Evolutionary conservation across 208 protist genomes (phyloP).

Genomic region (Sergeia podlipaevii): DNA sequence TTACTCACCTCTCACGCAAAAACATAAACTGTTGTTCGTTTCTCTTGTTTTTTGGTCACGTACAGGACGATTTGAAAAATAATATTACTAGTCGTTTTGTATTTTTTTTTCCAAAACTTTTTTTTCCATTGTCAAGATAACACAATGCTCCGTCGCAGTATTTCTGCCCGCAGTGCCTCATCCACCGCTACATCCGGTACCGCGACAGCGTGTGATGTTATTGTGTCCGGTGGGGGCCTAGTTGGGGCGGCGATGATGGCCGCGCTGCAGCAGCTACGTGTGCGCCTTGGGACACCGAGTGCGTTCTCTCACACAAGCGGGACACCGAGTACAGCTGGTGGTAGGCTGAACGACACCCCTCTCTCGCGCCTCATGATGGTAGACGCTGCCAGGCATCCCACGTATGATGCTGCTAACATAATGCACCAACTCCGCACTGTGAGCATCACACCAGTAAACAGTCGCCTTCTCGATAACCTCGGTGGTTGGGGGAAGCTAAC

Average conservation of each 20-base stretch:
- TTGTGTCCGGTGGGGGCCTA: conserved; percentile 77
- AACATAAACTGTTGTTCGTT: too few species aligned
- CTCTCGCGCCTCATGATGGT: conserved; percentile 51
- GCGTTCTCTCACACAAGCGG: not conserved
- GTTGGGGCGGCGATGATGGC: conserved; percentile 72
- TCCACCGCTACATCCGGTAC: not conserved
- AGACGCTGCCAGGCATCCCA: conserved; percentile 38
- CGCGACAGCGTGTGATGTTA: conserved; percentile 30
- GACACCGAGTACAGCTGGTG: not conserved
- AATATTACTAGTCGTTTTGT: too few species aligned
- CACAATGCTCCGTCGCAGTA: too few species aligned
- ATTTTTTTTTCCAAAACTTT: too few species aligned
- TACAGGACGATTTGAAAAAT: too few species aligned
- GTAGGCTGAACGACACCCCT: not conserved
- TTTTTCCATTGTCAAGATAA: too few species aligned
- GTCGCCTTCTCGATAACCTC: conserved; percentile 79
- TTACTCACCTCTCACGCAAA: too few species aligned
- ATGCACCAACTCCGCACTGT: conserved; percentile 77
- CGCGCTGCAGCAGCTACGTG: conserved; percentile 62
- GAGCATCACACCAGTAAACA: conserved; percentile 76
- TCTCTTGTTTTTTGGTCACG: too few species aligned
- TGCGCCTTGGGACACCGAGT: conserved; percentile 22
- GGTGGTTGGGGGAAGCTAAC: conserved; percentile 54
- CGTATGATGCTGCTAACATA: conserved; percentile 51
- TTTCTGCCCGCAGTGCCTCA: not conserved